phyloP scores from a whole-genome alignment of 1,284 basidiomycete genomes.

The Ceraceosorus bombacis region DNA sequence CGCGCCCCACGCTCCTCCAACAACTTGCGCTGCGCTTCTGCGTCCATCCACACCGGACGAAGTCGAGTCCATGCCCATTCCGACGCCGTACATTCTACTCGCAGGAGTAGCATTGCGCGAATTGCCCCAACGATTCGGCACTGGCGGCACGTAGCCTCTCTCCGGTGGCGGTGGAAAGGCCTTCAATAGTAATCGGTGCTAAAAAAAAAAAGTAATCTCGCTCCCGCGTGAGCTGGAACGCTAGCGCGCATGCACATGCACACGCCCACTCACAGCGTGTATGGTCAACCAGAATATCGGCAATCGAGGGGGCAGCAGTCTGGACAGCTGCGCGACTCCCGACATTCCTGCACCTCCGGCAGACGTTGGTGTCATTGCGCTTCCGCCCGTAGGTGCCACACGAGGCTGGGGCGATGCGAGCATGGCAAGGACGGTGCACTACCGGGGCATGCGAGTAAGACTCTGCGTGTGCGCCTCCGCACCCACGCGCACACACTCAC shows the following conservation, averaged over 20 bases:
- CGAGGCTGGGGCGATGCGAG: conserved; percentile 39
- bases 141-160: not conserved
- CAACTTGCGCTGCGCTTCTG: too few species aligned
- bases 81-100: too few species aligned
- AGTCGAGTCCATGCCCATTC: too few species aligned
- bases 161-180: conserved; percentile 9
- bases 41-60: too few species aligned
- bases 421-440: conserved; percentile 42
- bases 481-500: conserved; percentile 6
- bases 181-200: conserved; percentile 5
- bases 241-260: too few species aligned
- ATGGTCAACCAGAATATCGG: conserved; percentile 45
- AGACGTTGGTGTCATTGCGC: conserved; percentile 5
- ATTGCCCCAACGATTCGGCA: not conserved
- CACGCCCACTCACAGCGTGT: conserved; percentile 1
- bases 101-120: not conserved
- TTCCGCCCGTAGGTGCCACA: conserved; percentile 3
- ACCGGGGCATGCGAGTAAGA: not conserved
- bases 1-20: too few species aligned
- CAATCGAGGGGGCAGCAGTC: conserved; percentile 35
- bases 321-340: conserved; percentile 19
- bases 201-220: too few species aligned
- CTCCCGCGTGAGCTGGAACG: too few species aligned
- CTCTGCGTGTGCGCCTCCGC: not conserved
- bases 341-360: conserved; percentile 3